These are phyloP conservation scores for Neoboletus magnificus DNA, from an alignment of 768 basidiomycete species.

Conservation along the genomic window DNA sequence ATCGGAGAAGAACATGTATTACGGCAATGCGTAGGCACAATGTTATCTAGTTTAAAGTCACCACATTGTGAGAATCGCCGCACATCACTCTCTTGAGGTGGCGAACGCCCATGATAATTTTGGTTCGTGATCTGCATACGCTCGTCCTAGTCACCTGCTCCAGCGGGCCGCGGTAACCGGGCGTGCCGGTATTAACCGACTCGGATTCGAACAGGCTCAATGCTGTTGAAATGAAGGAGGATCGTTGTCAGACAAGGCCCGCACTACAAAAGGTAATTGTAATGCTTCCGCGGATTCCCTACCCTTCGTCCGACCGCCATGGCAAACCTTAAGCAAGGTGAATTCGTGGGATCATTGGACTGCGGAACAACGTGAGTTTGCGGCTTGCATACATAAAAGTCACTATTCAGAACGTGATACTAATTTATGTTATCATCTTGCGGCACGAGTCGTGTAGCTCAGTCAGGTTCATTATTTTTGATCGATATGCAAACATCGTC, in stretches of 20 bases:
- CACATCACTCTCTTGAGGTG: not conserved
- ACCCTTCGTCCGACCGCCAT: constrained; percentile 19
- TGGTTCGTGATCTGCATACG: not conserved
- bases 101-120: not conserved
- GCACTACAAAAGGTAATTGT: constrained; percentile 13
- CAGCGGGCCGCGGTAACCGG: not conserved
- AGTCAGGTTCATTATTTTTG: constrained; percentile 88
- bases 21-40: not conserved
- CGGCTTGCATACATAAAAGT: not conserved
- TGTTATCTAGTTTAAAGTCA: not conserved
- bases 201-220: not conserved
- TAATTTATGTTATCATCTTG: constrained; percentile 3
- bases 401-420: not conserved
- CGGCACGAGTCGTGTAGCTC: constrained; percentile 57
- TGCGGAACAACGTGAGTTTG: constrained; percentile 87
- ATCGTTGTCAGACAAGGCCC: no score
- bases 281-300: not conserved
- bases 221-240: not conserved
- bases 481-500: constrained; percentile 82
- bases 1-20: constrained; percentile 44
- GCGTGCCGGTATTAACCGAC: no score
- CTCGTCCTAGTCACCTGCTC: not conserved
- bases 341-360: constrained; percentile 90
- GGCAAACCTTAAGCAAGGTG: constrained; percentile 52
- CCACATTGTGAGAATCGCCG: not conserved